These are phyloP conservation scores for Parsonsia alboflavescens DNA, from an alignment of 257 asterid genomes.

Conservation along the genomic window DNA sequence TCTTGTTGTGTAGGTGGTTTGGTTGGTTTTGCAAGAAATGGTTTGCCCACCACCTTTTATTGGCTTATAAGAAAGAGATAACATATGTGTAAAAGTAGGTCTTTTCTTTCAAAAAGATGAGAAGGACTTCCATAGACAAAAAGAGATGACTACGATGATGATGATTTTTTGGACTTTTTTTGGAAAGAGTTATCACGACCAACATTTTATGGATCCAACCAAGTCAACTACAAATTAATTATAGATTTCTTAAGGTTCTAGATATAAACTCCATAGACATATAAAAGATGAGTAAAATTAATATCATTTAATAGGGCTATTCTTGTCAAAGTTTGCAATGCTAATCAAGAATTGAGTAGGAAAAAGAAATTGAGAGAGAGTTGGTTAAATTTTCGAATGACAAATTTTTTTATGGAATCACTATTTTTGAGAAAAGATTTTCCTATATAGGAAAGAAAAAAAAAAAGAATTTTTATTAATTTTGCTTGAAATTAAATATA, in stretches of 20 bases:
- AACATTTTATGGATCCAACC: background rate
- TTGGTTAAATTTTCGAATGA: no score
- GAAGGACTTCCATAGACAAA: background rate
- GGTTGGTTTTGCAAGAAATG: slow-evolving; percentile 9
- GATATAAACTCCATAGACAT: background rate
- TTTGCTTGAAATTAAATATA: no score
- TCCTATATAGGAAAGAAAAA: no score
- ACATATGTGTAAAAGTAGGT: background rate
- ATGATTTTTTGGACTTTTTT: background rate
- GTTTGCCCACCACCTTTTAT: background rate
- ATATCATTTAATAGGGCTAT: no score
- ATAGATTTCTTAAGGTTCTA: background rate
- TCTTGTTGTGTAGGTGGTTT: no score
- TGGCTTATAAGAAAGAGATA: background rate
- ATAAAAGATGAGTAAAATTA: no score
- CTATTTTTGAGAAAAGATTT: no score
- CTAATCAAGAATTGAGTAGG: no score
- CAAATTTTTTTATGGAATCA: no score
- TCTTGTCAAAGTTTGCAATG: no score
- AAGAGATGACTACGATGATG: background rate
- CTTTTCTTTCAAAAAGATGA: background rate
- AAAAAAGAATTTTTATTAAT: no score
- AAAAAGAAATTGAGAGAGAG: no score
- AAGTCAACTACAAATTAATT: background rate
- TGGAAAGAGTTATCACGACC: background rate